Base-by-base conservation (phyloP, 257 asterid species). In the Fraxinus pennsylvanica region DNA sequence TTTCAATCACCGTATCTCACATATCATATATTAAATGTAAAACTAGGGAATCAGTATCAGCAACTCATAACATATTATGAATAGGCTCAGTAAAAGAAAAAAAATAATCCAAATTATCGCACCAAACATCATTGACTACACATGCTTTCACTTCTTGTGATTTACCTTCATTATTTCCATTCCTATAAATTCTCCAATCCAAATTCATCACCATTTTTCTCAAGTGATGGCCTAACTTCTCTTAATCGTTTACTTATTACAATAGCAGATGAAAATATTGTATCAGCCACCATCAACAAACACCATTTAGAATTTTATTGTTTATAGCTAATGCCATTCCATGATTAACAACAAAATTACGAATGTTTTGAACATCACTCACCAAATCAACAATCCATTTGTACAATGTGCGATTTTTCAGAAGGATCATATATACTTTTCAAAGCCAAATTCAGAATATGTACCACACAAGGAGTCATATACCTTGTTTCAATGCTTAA, bases 361-460 rank as follows among this genome's bases (percentile, higher is more conserved):
- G 5, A 33, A 69, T 69, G 45, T 6, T 29, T 69, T 69, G 21
- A 3, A 27, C 9, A 30, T 69, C 22, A 32, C 38, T 69, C 6
- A 69, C 38, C 45, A 69, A 69, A 25, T 69, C 41, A 9, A 47
- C 33, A 69, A 69, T 71, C 61, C 75, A 36, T 15, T 39, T 71
- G 35, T 32, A 39, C 15, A 39, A 17, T 71, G 13, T 3, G 14
- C 1, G 38, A 35, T 17, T 71, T 71, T 71, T 71, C 59, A 13
- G 33, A 4, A 3, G 59, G 54, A 4, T n/a, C 25, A 38, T 4
- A 36, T 5, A 38, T 33, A 5, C 30, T 71, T 38, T 71, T 71
- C 29, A 71, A 15, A 17, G 74, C 57, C 33, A 71, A 39, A 25
- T 19, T 71, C 1, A 39, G 5, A n/a, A 12, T 71, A 25, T 71